phyloP scores from a whole-genome alignment of 352 stramenopile genomes.

The Peronospora farinosa region DNA sequence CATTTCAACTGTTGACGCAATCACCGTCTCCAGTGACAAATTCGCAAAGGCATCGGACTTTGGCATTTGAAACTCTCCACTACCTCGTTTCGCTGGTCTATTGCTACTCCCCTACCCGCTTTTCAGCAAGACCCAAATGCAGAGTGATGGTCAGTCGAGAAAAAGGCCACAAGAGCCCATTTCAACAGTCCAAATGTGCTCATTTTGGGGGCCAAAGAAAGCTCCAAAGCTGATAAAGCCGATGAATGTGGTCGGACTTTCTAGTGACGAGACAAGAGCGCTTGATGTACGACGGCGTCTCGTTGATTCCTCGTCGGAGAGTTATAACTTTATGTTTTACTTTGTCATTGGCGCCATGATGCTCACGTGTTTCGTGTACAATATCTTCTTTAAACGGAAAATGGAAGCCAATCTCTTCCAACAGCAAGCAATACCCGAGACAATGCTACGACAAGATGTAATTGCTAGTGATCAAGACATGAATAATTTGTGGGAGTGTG shows the following conservation, averaged over 20 bases:
- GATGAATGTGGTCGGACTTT: not conserved
- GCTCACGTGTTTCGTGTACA: constrained; percentile 83
- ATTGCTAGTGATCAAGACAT: constrained; percentile 85
- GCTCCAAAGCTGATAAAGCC: not conserved
- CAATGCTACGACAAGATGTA: constrained; percentile 81
- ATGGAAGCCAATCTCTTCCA: constrained; percentile 68
- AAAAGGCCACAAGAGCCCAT: no score
- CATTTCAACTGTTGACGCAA: constrained; percentile 41
- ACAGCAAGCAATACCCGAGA: constrained; percentile 68
- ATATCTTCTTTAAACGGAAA: constrained; percentile 85
- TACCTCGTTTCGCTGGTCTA: no score
- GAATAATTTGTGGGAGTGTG: constrained; percentile 83
- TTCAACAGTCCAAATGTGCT: no score
- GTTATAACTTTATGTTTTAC: constrained; percentile 88
- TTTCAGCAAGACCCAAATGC: not conserved
- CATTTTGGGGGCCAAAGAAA: constrained; percentile 15
- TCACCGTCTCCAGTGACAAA: constrained; percentile 31
- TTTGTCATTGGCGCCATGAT: constrained; percentile 84
- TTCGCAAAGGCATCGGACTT: constrained; percentile 1
- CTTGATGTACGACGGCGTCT: constrained; percentile 18
- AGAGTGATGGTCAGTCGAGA: no score
- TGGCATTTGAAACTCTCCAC: no score
- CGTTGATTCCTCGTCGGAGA: constrained; percentile 40
- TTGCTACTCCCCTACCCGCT: not conserved
- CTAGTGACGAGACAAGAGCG: not conserved